phyloP scores from a whole-genome alignment of 495 filamentous ascomycete species.

The Halenospora varia region DNA sequence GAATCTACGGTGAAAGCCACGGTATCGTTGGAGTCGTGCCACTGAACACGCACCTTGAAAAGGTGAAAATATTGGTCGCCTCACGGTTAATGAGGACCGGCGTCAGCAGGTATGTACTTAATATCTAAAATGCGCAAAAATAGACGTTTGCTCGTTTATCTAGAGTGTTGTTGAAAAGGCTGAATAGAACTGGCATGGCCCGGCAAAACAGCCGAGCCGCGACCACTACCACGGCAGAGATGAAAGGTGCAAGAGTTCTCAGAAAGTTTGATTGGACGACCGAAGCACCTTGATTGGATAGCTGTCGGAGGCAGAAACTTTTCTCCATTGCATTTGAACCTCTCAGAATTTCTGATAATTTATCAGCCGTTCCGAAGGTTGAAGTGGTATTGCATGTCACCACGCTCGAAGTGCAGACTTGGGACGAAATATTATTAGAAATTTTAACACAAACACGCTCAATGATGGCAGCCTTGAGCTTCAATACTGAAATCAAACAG shows the following conservation, averaged over 20 bases:
- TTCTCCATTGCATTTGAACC: neutral
- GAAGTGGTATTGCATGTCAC: neutral
- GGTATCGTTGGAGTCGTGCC: neutral
- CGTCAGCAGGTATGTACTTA: neutral
- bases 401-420: neutral
- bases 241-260: too few species aligned
- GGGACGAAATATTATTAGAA: neutral
- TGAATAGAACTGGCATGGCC: neutral
- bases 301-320: neutral
- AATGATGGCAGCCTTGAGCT: too few species aligned
- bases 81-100: neutral
- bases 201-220: neutral
- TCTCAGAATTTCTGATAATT: neutral
- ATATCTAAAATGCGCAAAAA: neutral
- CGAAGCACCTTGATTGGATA: neutral
- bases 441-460: too few species aligned
- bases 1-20: neutral
- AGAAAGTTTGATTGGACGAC: too few species aligned
- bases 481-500: too few species aligned
- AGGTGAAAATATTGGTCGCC: neutral
- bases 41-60: neutral
- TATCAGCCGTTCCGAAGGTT: neutral
- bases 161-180: neutral
- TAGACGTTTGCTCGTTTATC: constrained; percentile 1
- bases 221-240: neutral